Base-by-base conservation (phyloP, 371 early-diverging fungal species). In the Zychaea mexicana region DNA sequence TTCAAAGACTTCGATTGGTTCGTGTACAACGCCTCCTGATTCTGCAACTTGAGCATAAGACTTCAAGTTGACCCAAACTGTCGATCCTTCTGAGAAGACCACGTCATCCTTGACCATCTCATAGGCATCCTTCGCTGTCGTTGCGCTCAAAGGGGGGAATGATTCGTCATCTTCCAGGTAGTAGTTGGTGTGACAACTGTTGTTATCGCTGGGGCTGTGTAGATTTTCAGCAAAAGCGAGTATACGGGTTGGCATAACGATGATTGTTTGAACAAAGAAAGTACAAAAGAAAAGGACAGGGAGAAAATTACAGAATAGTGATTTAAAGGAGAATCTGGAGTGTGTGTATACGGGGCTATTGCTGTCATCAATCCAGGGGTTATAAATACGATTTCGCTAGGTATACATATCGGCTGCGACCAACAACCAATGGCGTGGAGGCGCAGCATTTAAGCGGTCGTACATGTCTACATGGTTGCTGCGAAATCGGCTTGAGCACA, bases 1-100 rank as follows among this genome's bases (percentile, higher is more conserved):
- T 13, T 33, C 12, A 33, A 42, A 42, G 7, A 42, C 42, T 17
- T 13, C 42, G 22, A 49, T 49, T 1, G 49, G 49, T 3, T 49
- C 49, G 24, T 49, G 49, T 2, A 24, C 26, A 49, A 49, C 49
- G 22, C 49, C 49, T 19, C 49, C 49, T 24, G 21, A 22, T 49
- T 49, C 49, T 19, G 49, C 49, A 24, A 24, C 49, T 49, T 49
- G 22, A 49, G 49, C 49, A 49, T 49, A 49, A 2, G 49, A 49
- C 4, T 10, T 10, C 7, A 9, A 2, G 22, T 49, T 49, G 1
- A 49, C 49, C 49, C 49, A 49, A 24, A 49, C 49, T 0, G 49
- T 49, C 9, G 24, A 24, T 24, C 26, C 49, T 19, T 24, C 49
- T 6, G 49, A 19, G 24, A 49, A 49, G 4, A 24, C 24, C 4